A percentile compares a stretch with the other conserved stretches of the same genome.
Evolutionary conservation across 2,329 filamentous ascomycete genomes (phyloP).

Genomic region (Tolypocladium pustulatum): DNA sequence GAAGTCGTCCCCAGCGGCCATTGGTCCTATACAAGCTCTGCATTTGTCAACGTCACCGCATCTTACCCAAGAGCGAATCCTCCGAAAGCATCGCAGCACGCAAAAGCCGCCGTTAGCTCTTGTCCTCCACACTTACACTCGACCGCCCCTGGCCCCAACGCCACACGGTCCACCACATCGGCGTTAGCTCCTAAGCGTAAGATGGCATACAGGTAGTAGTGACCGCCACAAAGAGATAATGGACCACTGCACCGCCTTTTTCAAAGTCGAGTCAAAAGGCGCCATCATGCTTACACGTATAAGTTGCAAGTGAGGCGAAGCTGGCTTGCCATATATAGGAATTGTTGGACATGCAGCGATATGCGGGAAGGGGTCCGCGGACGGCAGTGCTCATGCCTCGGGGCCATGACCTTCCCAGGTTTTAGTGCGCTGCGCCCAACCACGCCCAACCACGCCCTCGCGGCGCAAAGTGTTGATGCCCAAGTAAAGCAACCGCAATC

Average conservation of each 20-base stretch:
- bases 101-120: neutral
- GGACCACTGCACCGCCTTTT: neutral
- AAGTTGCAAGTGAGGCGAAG: neutral
- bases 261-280: neutral
- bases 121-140: neutral
- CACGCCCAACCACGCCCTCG: neutral
- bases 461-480: conserved; percentile 1
- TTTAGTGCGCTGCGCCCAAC: neutral
- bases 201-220: neutral
- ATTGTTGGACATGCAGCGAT: neutral
- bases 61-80: neutral
- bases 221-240: neutral
- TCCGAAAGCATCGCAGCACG: neutral
- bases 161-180: neutral
- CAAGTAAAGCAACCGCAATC: neutral
- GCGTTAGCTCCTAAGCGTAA: neutral
- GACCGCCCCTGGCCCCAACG: neutral
- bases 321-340: neutral
- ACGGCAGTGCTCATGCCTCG: too few species aligned
- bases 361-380: too few species aligned
- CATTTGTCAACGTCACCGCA: neutral
- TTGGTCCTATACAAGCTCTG: neutral
- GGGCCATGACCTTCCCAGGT: too few species aligned
- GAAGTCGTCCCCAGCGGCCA: neutral
- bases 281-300: neutral